phyloP scores from a whole-genome alignment of 192 early-diverging fungal species.

The Cetraspora pellucida region DNA sequence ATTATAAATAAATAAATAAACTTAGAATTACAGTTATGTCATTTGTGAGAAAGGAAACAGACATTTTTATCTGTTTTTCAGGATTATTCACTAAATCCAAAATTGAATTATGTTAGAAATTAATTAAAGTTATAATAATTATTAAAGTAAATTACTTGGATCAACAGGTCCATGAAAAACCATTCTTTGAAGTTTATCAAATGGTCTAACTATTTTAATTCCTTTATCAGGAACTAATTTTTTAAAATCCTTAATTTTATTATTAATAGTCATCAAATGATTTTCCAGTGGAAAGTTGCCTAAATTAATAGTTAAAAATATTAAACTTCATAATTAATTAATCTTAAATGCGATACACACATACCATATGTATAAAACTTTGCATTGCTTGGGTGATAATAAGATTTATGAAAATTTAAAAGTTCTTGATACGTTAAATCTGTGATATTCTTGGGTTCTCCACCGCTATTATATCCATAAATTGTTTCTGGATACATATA shows the following conservation, averaged over 20 bases:
- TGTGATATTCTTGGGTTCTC: conserved; percentile 86
- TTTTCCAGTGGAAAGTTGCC: conserved; percentile 73
- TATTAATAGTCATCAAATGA: conserved; percentile 72
- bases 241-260: conserved; percentile 60
- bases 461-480: conserved; percentile 84
- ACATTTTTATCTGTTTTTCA: conserved; percentile 82
- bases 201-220: conserved; percentile 59
- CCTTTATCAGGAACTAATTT: conserved; percentile 50
- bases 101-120: neutral
- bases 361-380: conserved; percentile 88
- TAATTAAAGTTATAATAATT: neutral
- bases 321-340: neutral
- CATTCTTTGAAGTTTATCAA: conserved; percentile 51
- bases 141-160: conserved; percentile 52
- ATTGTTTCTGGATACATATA: conserved; percentile 82
- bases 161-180: conserved; percentile 64
- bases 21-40: conserved; percentile 54
- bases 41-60: conserved; percentile 74
- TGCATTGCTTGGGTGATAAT: conserved; percentile 95
- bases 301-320: conserved; percentile 9
- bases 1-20: too few species aligned
- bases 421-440: conserved; percentile 85
- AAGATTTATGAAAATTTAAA: conserved; percentile 75
- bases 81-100: conserved; percentile 56
- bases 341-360: neutral